Percentiles rank a stretch among this genome's conserved stretches.
These are phyloP conservation scores for Exophiala lecanii-corni DNA, from an alignment of 2,329 filamentous ascomycete species.

Conservation along the genomic window DNA sequence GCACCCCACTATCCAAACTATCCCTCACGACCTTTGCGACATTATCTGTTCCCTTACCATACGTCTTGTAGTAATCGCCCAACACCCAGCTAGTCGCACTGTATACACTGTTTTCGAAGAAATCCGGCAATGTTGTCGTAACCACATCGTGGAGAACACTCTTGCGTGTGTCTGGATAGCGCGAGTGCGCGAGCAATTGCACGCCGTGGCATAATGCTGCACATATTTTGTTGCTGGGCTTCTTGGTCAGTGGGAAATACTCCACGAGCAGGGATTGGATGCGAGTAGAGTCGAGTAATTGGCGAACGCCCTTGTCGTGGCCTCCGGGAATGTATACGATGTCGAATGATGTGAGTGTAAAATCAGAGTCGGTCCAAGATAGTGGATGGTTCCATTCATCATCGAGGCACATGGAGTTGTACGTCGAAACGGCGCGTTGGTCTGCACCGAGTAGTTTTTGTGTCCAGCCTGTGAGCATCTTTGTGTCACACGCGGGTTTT, in stretches of 20 bases:
- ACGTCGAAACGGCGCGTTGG: slow-evolving; percentile 31
- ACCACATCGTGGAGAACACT: slow-evolving; percentile 46
- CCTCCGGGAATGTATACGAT: too few relatives aligned
- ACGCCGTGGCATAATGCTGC: slow-evolving; percentile 53
- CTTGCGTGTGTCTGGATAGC: slow-evolving; percentile 37
- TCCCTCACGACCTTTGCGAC: slow-evolving; percentile 47
- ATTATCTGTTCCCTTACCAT: slow-evolving; percentile 47
- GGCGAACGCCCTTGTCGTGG: too few relatives aligned
- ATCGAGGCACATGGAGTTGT: slow-evolving; percentile 44
- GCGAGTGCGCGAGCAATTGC: slow-evolving; percentile 46
- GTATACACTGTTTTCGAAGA: slow-evolving; percentile 48
- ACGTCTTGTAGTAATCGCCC: slow-evolving; percentile 56
- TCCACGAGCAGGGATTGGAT: too few relatives aligned
- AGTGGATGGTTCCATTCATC: slow-evolving; percentile 38
- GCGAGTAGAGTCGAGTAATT: too few relatives aligned
- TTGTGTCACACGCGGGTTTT: slow-evolving; percentile 45
- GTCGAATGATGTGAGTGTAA: too few relatives aligned
- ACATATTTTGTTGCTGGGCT: slow-evolving; percentile 42
- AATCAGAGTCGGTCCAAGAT: too few relatives aligned
- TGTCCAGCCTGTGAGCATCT: slow-evolving; percentile 47
- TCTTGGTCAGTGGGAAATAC: slow-evolving; percentile 48
- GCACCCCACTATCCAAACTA: slow-evolving; percentile 38
- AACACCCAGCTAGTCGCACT: slow-evolving; percentile 47
- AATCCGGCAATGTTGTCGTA: slow-evolving; percentile 47
- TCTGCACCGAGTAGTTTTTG: slow-evolving; percentile 46